phyloP scores from a whole-genome alignment of 1,139 yeast species.

The Debaryomyces nepalensis region DNA sequence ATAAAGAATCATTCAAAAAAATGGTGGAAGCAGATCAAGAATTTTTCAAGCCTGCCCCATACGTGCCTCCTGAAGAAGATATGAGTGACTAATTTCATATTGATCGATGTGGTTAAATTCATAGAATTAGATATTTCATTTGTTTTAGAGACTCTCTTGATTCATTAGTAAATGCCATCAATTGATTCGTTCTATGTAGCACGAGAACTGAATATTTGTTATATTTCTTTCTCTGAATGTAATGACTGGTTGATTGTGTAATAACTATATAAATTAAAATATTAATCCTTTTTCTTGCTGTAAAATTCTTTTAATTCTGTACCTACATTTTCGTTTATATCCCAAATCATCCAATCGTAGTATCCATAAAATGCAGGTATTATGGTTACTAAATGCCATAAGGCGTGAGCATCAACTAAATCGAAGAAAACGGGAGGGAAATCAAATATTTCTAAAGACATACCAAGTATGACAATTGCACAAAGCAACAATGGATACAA shows the following conservation, averaged over 20 bases:
- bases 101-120: not conserved
- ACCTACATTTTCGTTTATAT: slow-evolving; percentile 40
- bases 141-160: too few relatives aligned
- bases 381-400: slow-evolving; percentile 87
- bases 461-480: slow-evolving; percentile 64
- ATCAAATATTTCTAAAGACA: slow-evolving; percentile 88
- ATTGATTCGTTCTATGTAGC: too few relatives aligned
- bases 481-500: slow-evolving; percentile 52
- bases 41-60: slow-evolving; percentile 66
- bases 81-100: slow-evolving; percentile 21
- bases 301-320: slow-evolving; percentile 19
- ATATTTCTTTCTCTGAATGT: too few relatives aligned
- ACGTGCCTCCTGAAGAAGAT: slow-evolving; percentile 45
- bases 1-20: slow-evolving; percentile 61
- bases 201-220: too few relatives aligned
- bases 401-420: slow-evolving; percentile 86
- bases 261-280: not conserved
- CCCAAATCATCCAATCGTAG: slow-evolving; percentile 57
- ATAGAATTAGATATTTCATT: too few relatives aligned
- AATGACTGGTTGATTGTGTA: not conserved
- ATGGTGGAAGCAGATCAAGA: slow-evolving; percentile 75
- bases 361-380: slow-evolving; percentile 57
- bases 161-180: too few relatives aligned
- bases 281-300: slow-evolving; percentile 17
- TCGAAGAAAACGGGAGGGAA: slow-evolving; percentile 70